Percentiles rank a stretch among this genome's conserved stretches.
These are phyloP conservation scores for Aspergillus fructus DNA, from an alignment of 2,329 filamentous ascomycete species.

Conservation along the genomic window DNA sequence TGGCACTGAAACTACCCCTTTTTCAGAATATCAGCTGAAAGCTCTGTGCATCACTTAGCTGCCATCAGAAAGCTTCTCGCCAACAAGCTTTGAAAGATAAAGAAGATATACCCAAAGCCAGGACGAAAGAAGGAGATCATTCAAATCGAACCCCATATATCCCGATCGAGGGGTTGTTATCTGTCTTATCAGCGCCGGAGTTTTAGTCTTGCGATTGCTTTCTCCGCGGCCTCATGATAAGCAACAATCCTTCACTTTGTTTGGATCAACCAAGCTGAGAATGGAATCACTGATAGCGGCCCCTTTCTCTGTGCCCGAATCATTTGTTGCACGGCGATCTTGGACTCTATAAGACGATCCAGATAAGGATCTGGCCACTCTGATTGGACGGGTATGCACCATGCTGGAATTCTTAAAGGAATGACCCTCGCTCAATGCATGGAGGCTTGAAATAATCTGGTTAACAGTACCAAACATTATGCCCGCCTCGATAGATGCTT, in stretches of 20 bases:
- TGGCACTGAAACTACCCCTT: too few species aligned
- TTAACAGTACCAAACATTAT: constrained; percentile 2
- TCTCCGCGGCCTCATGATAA: constrained; percentile 4
- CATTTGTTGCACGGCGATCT: background rate
- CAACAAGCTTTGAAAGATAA: background rate
- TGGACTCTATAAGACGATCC: background rate
- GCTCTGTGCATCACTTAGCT: background rate
- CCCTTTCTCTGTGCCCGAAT: background rate
- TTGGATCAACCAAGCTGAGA: background rate
- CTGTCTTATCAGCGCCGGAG: background rate
- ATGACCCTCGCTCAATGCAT: background rate
- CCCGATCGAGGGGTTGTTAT: background rate
- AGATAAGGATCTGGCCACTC: constrained; percentile 3
- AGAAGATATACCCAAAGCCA: background rate
- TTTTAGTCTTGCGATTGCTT: background rate
- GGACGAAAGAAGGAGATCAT: background rate
- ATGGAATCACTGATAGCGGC: too few species aligned
- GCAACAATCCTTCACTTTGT: background rate
- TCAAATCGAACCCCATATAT: background rate
- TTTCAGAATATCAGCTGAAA: too few species aligned
- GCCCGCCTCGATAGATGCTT: constrained; percentile 35
- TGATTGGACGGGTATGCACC: background rate
- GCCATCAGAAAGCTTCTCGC: background rate
- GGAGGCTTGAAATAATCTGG: too few species aligned
- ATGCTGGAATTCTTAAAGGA: background rate